Evolutionary conservation across 2,329 filamentous ascomycete species (phyloP), one percentile per base, ranked within the genome.

Genomic region (Colletotrichum musae): DNA sequence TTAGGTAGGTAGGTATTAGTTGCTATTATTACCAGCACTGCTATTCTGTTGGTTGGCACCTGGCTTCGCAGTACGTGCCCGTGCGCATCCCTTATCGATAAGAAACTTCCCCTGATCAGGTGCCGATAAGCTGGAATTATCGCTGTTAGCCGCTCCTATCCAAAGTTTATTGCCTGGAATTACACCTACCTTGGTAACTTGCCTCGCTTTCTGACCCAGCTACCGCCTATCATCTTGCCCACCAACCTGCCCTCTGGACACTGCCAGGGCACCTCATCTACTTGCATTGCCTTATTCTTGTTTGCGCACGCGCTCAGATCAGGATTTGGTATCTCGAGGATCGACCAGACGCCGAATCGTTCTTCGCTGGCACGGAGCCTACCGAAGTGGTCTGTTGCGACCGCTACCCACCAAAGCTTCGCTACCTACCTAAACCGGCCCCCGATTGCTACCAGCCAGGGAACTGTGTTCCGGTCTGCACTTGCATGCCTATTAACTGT

Each of bases 41-140:
- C 18, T 18, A 18, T 18, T 18, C 18, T 18, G 18, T 18, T 18
- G 18, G 18, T 24, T 24, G 21, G 21, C 21, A 24, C 21, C 21
- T 24, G 3, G 21, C 21, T 2, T 24, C 21, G 56, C 47, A 32
- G 64, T 26, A 47, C 16, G 52, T 47, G 48, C 58, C 68, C 68
- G 51, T 59, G 39, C 24, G 21, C 9, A 7, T 1, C 18, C 13
- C 36, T 69, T 69, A 66, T 69, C 66, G 66, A 69, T 69, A 69
- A 69, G 28, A 48, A 10, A 4, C 9, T 9, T 13, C 60, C 58
- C 53, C 64, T 57, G 66, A 66, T 71, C 69, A 71, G 66, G 69
- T 71, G 66, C 69, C 66, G 66, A 65, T 65, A 70, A 64, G 59
- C 21, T 64, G 45, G 24, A 59, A 60, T 64, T 56, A 58, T 50